Evolutionary conservation across 2,329 filamentous ascomycete species (phyloP).

Genomic region (Cordyceps javanica): DNA sequence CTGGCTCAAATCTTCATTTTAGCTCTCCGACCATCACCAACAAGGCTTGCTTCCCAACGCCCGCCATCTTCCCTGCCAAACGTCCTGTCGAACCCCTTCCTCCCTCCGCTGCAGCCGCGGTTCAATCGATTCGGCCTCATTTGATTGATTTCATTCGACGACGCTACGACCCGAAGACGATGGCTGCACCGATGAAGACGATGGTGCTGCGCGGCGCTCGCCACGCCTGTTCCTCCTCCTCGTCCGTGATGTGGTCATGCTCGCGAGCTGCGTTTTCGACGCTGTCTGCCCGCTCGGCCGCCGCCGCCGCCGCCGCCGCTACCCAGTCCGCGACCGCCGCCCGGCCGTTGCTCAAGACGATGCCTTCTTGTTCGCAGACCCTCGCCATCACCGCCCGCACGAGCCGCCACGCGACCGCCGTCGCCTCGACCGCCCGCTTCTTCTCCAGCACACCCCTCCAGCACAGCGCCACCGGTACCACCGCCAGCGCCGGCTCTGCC

Average conservation of each 20-base stretch:
- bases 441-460: conserved; percentile 17
- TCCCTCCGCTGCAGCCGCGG: too few species aligned
- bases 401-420: background rate
- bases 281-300: background rate
- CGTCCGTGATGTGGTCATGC: background rate
- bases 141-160: background rate
- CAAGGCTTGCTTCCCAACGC: too few species aligned
- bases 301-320: too few species aligned
- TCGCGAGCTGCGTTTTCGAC: conserved; percentile 2
- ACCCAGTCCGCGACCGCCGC: background rate
- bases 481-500: conserved; percentile 23
- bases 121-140: too few species aligned
- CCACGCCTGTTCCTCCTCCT: conserved; percentile 3
- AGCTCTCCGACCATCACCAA: background rate
- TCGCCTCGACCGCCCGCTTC: conserved; percentile 16
- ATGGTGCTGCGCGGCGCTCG: conserved; percentile 6
- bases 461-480: conserved; percentile 18
- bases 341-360: background rate
- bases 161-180: background rate
- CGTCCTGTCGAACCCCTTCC: background rate
- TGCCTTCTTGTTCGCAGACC: conserved; percentile 12
- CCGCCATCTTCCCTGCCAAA: too few species aligned
- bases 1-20: background rate
- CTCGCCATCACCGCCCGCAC: conserved; percentile 14
- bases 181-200: conserved; percentile 11